Evolutionary conservation across 352 stramenopile species (phyloP), one percentile per base, ranked within the genome.

Genomic region (Globisporangium cylindrosporum): DNA sequence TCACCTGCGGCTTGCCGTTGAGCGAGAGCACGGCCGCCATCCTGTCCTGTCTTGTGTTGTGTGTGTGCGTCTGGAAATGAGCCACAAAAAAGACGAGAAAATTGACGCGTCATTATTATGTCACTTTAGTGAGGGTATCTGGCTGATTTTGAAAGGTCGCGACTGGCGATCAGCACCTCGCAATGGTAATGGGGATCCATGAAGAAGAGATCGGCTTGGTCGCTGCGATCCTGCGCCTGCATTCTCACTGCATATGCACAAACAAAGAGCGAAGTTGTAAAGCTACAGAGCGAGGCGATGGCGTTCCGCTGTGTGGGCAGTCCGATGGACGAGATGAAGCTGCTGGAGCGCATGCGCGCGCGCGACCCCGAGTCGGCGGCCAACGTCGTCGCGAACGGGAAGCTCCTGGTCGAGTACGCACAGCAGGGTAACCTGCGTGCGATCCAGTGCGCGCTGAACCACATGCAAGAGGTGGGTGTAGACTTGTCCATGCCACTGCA

Each of bases 381-480:
- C 25, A 87, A 85, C 36, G 59, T 89, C 18, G 70, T 92, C 29
- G 76, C 75, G 64, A 92, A 92, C 60, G 82, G 84, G 53, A 81
- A 89, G 71, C 66, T 92, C 20, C 67, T 91, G 5, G 72, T 92
- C 36, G 69, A 82, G 38, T 84, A 82, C 62, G 78, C 73, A 10
- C 57, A 59, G 25, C 59, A 80, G 4, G 79, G 84, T n/a, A 73
- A 86, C 34, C 29, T 92, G 43, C 74, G 78, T 18, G 81, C 82
- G 64, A 46, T 92, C 15, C 74, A 86, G 43, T 78, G 67, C 59
- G 76, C 78, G 32, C 65, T 82, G 15, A 68, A 81, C 22, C 73
- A 86, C 56, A 76, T 90, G n/a, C 56, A 76, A 0, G 78, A 83
- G 78, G 79, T 86, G 51, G 12, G 49, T 12, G 5, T 3, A 8